Conservation (phyloP, 164 flowering plant species). For the Amborella trichopoda region DNA sequence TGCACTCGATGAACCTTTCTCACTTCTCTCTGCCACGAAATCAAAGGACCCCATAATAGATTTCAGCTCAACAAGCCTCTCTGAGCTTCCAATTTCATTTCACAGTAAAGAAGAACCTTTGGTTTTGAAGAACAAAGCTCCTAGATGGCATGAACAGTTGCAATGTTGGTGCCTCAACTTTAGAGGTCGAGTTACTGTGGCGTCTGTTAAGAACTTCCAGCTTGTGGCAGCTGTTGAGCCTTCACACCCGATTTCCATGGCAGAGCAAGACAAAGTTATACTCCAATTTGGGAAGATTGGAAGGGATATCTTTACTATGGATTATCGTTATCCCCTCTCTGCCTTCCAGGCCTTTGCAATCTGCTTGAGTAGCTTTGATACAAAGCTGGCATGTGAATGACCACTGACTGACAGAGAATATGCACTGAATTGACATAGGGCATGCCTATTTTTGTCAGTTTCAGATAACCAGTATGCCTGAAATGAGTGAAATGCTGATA, state of each 20-base stretch:
- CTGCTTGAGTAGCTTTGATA: slow-evolving; percentile 25
- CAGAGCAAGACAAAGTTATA: slow-evolving; percentile 40
- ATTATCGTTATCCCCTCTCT: slow-evolving; percentile 37
- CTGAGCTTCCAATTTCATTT: slow-evolving; percentile 12
- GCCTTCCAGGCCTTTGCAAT: slow-evolving; percentile 81
- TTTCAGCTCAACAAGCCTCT: slow-evolving; percentile 19
- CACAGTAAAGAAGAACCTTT: slow-evolving; percentile 24
- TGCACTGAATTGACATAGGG: no score
- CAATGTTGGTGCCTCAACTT: slow-evolving; percentile 10
- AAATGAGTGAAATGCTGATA: no score
- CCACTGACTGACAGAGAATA: no score
- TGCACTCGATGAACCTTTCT: slow-evolving; percentile 21
- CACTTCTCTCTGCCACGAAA: slow-evolving; percentile 10
- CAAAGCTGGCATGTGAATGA: slow-evolving; percentile 64
- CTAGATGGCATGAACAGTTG: slow-evolving; percentile 7
- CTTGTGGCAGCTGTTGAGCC: slow-evolving; percentile 39
- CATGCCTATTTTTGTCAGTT: no score
- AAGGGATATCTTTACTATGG: slow-evolving; percentile 49
- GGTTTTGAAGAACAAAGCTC: slow-evolving; percentile 40
- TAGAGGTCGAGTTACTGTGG: slow-evolving; percentile 62
- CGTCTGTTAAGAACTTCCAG: slow-evolving; percentile 78
- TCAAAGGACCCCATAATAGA: slow-evolving; percentile 17
- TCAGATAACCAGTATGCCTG: no score
- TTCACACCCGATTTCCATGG: slow-evolving; percentile 1
- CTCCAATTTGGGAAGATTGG: slow-evolving; percentile 83